Evolutionary conservation across 805 yeast genomes (phyloP), one percentile per base, ranked within the genome.

Genomic region (Spathaspora passalidarum): DNA sequence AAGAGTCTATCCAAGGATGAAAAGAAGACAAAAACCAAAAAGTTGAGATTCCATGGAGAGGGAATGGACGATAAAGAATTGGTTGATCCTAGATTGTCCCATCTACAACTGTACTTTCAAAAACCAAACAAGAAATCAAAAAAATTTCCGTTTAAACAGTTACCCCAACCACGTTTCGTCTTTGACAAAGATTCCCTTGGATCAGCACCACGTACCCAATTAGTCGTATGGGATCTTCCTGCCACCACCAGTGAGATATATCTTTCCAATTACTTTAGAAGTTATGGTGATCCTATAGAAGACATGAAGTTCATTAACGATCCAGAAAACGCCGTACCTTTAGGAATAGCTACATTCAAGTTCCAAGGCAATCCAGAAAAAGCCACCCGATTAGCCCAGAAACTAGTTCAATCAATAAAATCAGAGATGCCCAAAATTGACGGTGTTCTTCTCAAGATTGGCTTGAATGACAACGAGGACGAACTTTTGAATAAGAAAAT

Each of bases 181-280:
- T 87, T 75, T 59, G 96, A 89, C 60, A 75, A 81, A 47, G 73
- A 84, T 56, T 87, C 95, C 0, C 59, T 88, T 10, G 95, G 94
- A 0, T 82, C 85, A 0, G 79, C 82, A 14, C 96, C 96, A 0
- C 74, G 82, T 3, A 67, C 79, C 7, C 90, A 85, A 55, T 62
- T 90, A 32, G 78, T 89, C 1, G 72, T 88, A 4, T 84, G 88
- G 77, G 85, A 83, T 16, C 68, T 83, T 42, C 83, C 88, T 2
- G 56, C 75, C 2, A 67, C 79, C 2, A 72, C 78, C n/a, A 73
- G 76, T 38, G 78, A 80, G 40, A 44, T 62, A 4, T 72, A 71
- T 49, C 56, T 72, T 22, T 52, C 59, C 14, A 80, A 84, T 49
- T 81, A 78, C 51, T 78, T 87, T 51, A 74, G 74, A 36, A 64